Evolutionary conservation across 2,329 filamentous ascomycete species (phyloP).

Genomic region (Macroventuria anomochaeta): DNA sequence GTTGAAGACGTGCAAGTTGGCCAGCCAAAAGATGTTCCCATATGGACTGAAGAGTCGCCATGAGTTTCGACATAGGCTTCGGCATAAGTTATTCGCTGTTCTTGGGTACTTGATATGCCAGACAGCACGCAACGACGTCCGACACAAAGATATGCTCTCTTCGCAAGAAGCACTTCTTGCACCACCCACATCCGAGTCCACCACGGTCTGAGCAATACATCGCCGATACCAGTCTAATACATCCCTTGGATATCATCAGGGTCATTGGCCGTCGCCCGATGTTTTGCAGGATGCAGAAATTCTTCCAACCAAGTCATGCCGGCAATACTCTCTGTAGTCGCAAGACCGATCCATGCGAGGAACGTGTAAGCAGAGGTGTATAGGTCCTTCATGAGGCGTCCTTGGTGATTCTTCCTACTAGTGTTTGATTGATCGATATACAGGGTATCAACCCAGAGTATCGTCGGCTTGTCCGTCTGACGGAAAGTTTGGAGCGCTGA

Average conservation of each 20-base stretch:
- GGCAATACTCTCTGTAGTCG: not conserved
- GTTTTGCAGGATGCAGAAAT: too few relatives aligned
- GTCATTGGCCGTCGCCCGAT: too few relatives aligned
- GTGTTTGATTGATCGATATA: not conserved
- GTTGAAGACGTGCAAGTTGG: too few relatives aligned
- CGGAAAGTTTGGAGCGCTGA: not conserved
- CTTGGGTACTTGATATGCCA: too few relatives aligned
- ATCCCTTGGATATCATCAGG: too few relatives aligned
- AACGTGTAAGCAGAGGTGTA: not conserved
- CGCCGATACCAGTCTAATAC: too few relatives aligned
- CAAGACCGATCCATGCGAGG: not conserved
- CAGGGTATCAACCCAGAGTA: not conserved
- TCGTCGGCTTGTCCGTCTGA: not conserved
- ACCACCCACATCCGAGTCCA: not conserved
- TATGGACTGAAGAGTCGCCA: too few relatives aligned
- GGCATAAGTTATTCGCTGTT: too few relatives aligned
- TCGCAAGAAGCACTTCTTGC: not conserved
- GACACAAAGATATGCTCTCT: not conserved
- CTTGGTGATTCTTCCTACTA: not conserved
- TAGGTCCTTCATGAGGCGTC: not conserved
- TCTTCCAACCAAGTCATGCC: too few relatives aligned
- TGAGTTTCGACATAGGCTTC: too few relatives aligned
- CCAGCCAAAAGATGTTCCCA: too few relatives aligned
- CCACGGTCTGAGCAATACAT: not conserved
- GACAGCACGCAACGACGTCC: too few relatives aligned